Conservation (phyloP, 768 basidiomycete species). For the Boletales sp. region DNA sequence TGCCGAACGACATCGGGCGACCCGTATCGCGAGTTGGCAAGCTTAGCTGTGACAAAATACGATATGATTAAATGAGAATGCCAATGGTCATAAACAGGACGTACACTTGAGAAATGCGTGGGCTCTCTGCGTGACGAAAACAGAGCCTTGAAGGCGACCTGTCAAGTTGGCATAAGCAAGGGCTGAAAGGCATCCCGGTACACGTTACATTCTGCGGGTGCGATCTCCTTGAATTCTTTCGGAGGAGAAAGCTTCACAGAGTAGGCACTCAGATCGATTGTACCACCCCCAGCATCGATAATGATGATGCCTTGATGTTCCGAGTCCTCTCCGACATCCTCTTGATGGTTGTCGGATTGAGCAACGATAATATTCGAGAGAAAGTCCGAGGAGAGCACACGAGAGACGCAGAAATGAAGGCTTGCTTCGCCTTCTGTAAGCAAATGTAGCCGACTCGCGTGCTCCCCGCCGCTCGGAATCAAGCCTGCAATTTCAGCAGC, state of each 20-base stretch:
- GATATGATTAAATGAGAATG: not conserved
- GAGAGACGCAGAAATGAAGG: slow-evolving; percentile 36
- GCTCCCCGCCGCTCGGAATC: slow-evolving; percentile 10
- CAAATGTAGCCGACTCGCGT: slow-evolving; percentile 17
- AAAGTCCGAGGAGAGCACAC: slow-evolving; percentile 34
- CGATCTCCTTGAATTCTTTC: too few species aligned
- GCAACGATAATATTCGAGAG: slow-evolving; percentile 7
- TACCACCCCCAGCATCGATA: too few species aligned
- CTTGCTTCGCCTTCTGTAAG: slow-evolving; percentile 28
- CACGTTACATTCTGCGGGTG: slow-evolving; percentile 23
- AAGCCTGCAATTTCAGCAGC: slow-evolving; percentile 24
- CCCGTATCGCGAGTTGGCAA: slow-evolving; percentile 28
- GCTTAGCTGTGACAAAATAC: slow-evolving; percentile 18
- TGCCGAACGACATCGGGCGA: slow-evolving; percentile 26
- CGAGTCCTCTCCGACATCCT: too few species aligned
- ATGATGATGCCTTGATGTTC: too few species aligned
- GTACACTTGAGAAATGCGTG: slow-evolving; percentile 26
- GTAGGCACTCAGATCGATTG: too few species aligned
- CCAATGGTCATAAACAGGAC: not conserved
- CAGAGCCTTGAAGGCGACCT: slow-evolving; percentile 40
- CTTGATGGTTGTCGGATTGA: too few species aligned
- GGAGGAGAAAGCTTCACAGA: too few species aligned
- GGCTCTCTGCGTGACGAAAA: slow-evolving; percentile 32
- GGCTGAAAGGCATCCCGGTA: not conserved
- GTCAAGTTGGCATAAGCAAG: not conserved